Evolutionary conservation across 2,329 filamentous ascomycete genomes (phyloP), one percentile per base, ranked within the genome.

Genomic region (Botrytis tulipae): DNA sequence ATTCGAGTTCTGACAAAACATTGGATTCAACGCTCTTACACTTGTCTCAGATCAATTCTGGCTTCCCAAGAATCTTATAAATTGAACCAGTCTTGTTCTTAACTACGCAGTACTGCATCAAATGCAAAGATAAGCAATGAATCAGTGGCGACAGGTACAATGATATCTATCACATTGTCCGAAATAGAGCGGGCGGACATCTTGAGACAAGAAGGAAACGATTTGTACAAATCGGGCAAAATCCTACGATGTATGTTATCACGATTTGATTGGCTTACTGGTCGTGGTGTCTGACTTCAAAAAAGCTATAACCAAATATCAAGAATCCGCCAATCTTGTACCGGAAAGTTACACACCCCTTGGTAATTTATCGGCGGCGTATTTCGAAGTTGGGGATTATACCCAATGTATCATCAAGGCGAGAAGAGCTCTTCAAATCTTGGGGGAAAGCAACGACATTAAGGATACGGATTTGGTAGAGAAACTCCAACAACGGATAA

Each of bases 271-370:
- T 40, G 25, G 29, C 63, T 37, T 20, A 51, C 20, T 67, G 16
- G 14, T 35, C 40, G 42, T 68, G 8, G 25, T 35, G 35, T 29
- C 40, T 54, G 65, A 42, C 46, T 37, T 35, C 35, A 18, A 29
- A 29, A 54, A 14, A 70, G 54, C 68, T 44, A 35, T 46, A 10
- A 29, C 25, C 60, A 62, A 70, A 32, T 61, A 62, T 46, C 68
- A 46, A 70, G 37, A 70, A 62, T 32, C 54, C 18, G n/a, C 42
- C 35, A 61, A 44, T 16, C 37, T 70, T 46, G 12, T 35, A 44
- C 67, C 67, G 7, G 7, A 60, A 12, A 70, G 91, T 1, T 83
- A 46, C 32, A 46, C 48, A 29, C 71, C 70, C 2, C 61, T 72
- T 29, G 60, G 74, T 32, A 76, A 74, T 40, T 32, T 76, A n/a